Conservation (phyloP, 192 early-diverging fungal species). For the Bifiguratus adelaidae region DNA sequence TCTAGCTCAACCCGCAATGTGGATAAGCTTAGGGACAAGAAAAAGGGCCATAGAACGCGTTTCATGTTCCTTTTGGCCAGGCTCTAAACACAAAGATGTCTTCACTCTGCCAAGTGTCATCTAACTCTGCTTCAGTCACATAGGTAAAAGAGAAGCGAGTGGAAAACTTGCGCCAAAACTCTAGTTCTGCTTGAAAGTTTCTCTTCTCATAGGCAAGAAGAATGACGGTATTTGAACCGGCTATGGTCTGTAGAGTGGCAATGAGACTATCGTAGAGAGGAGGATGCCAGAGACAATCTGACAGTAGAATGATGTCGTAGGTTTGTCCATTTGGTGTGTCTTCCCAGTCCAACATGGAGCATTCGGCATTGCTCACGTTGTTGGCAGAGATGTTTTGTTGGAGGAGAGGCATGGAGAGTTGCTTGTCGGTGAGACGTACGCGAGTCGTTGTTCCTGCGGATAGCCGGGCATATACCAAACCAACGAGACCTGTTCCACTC, state of each 20-base stretch:
- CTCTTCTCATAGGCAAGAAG: conserved; percentile 21
- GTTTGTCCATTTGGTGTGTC: not conserved
- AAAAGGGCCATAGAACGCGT: no score
- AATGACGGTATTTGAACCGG: not conserved
- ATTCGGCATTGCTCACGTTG: not conserved
- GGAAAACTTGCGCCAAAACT: conserved; percentile 18
- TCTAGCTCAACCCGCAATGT: no score
- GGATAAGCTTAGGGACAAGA: no score
- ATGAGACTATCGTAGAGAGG: conserved; percentile 9
- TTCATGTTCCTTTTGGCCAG: not conserved
- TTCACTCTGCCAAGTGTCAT: conserved; percentile 20
- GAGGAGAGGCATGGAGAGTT: conserved; percentile 23
- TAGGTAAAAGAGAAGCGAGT: conserved; percentile 16
- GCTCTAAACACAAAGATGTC: conserved; percentile 20
- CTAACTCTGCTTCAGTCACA: conserved; percentile 20
- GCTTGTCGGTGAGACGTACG: conserved; percentile 39
- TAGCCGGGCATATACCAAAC: conserved; percentile 27
- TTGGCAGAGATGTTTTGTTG: conserved; percentile 21
- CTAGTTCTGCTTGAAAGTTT: conserved; percentile 20
- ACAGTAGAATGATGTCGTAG: conserved; percentile 11
- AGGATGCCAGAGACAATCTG: conserved; percentile 22
- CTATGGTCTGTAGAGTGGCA: conserved; percentile 8
- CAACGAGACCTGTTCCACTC: conserved; percentile 46
- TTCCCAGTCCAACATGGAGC: conserved; percentile 19
- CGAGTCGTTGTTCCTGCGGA: not conserved